Evolutionary conservation across 345 rosid genomes (phyloP), one percentile per base, ranked within the genome.

Genomic region (Iberis pinnata): DNA sequence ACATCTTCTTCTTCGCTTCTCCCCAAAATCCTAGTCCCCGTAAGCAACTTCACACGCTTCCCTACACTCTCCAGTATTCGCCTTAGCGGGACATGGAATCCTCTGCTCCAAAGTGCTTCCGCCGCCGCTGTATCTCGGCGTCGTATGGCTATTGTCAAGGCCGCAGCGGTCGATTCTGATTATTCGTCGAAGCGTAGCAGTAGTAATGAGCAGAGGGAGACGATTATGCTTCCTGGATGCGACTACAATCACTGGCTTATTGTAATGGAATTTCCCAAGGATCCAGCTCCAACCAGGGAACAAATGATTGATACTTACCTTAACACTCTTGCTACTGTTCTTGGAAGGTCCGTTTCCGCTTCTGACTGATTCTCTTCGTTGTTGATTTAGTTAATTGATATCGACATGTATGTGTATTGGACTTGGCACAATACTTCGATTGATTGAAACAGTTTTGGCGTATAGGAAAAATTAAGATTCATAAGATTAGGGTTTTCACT

Each of bases 231-330:
- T 1, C 96, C 96, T 8, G 94, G 96, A 0, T 89, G 97, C 59
- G 97, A 84, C 63, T 89, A 84, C 69, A 86, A 90, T 33, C 98
- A 90, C 60, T 90, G 96, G 98, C 82, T 90, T 27, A 90, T 87
- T 18, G 98, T 90, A 6, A 86, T 90, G 98, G 96, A 86, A 48
- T 90, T 90, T 61, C 96, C 98, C 42, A 90, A 90, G 54, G 96
- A 90, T 63, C 96, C 98, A 5, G 92, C 96, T 5, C 94, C 97
- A 0, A 79, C 89, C 7, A 76, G 94, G 9, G 95, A 89, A 27
- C 96, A 86, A 69, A 86, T 90, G 98, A 86, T 90, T 54, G 98
- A 86, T 15, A 84, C 96, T 60, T 90, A 86, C 58, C 95, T 86
- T 29, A 69, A 80, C 46, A 86, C 94, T 18, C 92, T 90, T 20